Evolutionary conservation across 108 stramenopile genomes (phyloP).

Genomic region (Bacterosira constricta): DNA sequence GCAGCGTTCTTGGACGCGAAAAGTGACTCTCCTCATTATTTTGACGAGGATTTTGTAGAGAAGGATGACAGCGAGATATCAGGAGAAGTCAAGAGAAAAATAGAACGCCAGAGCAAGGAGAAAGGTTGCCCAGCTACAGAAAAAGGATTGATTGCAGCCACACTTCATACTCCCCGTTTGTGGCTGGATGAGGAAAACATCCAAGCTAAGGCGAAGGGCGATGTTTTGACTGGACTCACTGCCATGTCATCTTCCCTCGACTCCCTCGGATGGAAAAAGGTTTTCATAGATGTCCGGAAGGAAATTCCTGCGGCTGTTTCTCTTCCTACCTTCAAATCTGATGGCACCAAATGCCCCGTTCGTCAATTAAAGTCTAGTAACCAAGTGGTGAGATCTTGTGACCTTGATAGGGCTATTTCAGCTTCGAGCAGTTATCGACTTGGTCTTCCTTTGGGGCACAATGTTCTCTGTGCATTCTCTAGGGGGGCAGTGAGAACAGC

Average conservation of each 20-base stretch:
- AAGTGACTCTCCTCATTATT: slow-evolving; percentile 60
- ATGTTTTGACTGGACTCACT: slow-evolving; percentile 4
- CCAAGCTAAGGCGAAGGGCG: background rate
- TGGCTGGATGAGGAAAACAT: slow-evolving; percentile 1
- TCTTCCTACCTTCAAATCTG: slow-evolving; percentile 28
- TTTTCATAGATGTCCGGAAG: slow-evolving; percentile 74
- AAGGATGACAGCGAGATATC: slow-evolving; percentile 2
- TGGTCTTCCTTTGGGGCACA: slow-evolving; percentile 72
- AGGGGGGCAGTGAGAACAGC: slow-evolving; percentile 49
- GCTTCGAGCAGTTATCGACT: background rate
- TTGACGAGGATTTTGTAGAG: slow-evolving; percentile 16
- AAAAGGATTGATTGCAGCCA: slow-evolving; percentile 33
- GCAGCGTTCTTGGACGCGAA: slow-evolving; percentile 72
- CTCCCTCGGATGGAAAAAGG: slow-evolving; percentile 82
- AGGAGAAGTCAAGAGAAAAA: background rate
- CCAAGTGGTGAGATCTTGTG: slow-evolving; percentile 27
- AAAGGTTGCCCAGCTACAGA: slow-evolving; percentile 19
- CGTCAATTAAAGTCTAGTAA: slow-evolving; percentile 43
- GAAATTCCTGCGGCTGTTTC: slow-evolving; percentile 35
- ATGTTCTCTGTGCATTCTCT: slow-evolving; percentile 72
- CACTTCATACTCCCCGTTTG: slow-evolving; percentile 28
- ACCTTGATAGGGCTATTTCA: slow-evolving; percentile 22
- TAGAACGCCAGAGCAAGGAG: background rate
- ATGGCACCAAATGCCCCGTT: background rate
- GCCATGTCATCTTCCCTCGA: slow-evolving; percentile 64